Conservation (phyloP, 2,329 filamentous ascomycete genomes). For the Acrocalymma vagum region DNA sequence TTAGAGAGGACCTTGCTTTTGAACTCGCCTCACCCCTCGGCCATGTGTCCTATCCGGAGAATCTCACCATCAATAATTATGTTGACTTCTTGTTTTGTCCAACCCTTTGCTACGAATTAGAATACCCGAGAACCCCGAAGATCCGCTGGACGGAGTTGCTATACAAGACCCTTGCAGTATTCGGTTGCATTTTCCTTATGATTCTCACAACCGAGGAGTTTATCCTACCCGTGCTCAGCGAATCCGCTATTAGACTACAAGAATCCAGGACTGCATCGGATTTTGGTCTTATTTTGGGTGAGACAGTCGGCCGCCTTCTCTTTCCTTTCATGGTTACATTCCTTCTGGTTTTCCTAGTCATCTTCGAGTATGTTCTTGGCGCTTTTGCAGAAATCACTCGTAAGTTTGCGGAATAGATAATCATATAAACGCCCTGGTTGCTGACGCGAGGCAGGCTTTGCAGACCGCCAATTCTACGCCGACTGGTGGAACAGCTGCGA, state of each 20-base stretch:
- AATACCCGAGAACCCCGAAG: conserved; percentile 83
- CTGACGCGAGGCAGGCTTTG: conserved; percentile 66
- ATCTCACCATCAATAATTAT: conserved; percentile 85
- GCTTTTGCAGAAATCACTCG: conserved; percentile 92
- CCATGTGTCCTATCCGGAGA: conserved; percentile 87
- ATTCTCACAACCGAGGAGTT: conserved; percentile 94
- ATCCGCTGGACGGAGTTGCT: conserved; percentile 83
- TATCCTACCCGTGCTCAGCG: conserved; percentile 86
- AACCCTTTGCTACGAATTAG: conserved; percentile 95
- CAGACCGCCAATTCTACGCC: conserved; percentile 90
- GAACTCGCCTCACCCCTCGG: conserved; percentile 93
- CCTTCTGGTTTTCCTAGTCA: conserved; percentile 94
- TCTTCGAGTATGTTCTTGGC: conserved; percentile 95
- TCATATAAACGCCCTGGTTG: conserved; percentile 2
- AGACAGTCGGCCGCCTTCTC: conserved; percentile 88
- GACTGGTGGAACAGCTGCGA: conserved; percentile 79
- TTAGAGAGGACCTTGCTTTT: conserved; percentile 86
- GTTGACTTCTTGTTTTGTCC: conserved; percentile 89
- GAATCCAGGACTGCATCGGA: conserved; percentile 65
- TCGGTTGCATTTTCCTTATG: conserved; percentile 95
- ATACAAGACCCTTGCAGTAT: conserved; percentile 87
- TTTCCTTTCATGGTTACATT: conserved; percentile 99
- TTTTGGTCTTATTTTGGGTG: conserved; percentile 79
- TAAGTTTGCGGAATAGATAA: conserved; percentile 30
- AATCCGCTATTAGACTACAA: conserved; percentile 68